These are phyloP conservation scores for Aspergillus ellipticus DNA, from an alignment of 495 filamentous ascomycete genomes.

Conservation along the genomic window DNA sequence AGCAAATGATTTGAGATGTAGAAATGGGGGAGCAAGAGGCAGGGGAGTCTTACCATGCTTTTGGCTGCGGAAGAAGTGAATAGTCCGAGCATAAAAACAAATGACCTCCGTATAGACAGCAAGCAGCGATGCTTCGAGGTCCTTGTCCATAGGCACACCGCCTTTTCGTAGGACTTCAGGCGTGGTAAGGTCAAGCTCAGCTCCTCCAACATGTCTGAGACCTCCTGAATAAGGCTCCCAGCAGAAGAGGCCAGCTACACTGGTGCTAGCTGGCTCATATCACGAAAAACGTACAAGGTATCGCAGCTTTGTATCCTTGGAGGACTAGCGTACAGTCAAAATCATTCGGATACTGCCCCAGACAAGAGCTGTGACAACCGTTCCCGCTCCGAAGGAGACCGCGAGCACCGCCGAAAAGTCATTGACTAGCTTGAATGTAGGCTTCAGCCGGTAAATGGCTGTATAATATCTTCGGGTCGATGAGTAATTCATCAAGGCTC, in stretches of 20 bases:
- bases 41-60: slow-evolving; percentile 1
- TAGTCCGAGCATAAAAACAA: slow-evolving; percentile 4
- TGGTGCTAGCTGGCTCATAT: background rate
- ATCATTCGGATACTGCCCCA: slow-evolving; percentile 8
- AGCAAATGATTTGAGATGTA: background rate
- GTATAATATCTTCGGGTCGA: slow-evolving; percentile 1
- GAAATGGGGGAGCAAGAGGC: background rate
- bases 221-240: slow-evolving; percentile 1
- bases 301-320: background rate
- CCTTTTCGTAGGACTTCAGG: slow-evolving; percentile 5
- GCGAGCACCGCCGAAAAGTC: slow-evolving; percentile 5
- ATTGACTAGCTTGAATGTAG: slow-evolving; percentile 5
- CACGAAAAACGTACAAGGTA: no score
- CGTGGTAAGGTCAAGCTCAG: slow-evolving; percentile 7
- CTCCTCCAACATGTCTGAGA: slow-evolving; percentile 6
- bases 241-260: slow-evolving; percentile 4
- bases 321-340: background rate
- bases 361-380: slow-evolving; percentile 1
- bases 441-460: slow-evolving; percentile 5
- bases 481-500: slow-evolving; percentile 4
- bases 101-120: slow-evolving; percentile 2
- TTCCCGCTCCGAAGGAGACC: slow-evolving; percentile 6
- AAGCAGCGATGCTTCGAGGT: slow-evolving; percentile 1
- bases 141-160: slow-evolving; percentile 3
- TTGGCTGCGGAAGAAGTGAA: slow-evolving; percentile 6